These are phyloP conservation scores for Salisapilia sapeloensis DNA, from an alignment of 352 stramenopile species.

Conservation along the genomic window DNA sequence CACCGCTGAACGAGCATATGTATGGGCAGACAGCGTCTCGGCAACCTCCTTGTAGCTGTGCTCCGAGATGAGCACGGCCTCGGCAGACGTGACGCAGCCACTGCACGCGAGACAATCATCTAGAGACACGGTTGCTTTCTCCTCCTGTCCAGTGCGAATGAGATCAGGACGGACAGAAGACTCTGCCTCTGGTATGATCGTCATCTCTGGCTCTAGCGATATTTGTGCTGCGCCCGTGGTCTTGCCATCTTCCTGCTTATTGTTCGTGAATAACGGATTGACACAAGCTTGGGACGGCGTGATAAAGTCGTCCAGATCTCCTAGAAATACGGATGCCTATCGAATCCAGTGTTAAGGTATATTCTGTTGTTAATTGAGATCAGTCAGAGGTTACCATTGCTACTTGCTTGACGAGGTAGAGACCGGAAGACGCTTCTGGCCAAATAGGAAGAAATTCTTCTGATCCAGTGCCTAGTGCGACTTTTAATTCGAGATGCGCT, in stretches of 20 bases:
- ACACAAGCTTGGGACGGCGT: constrained; percentile 86
- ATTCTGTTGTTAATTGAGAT: no score
- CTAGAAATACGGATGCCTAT: constrained; percentile 84
- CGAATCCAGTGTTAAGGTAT: no score
- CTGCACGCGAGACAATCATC: constrained; percentile 95
- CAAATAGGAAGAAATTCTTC: no score
- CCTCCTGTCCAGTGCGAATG: constrained; percentile 49
- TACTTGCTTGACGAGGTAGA: no score
- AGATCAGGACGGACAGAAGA: constrained; percentile 40
- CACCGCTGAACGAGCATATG: constrained; percentile 53
- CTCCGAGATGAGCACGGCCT: constrained; percentile 96
- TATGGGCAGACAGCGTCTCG: constrained; percentile 21
- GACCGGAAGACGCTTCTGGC: no score
- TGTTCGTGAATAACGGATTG: constrained; percentile 83
- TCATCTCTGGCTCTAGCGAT: constrained; percentile 59
- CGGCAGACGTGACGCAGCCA: constrained; percentile 94
- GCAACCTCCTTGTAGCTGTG: constrained; percentile 87
- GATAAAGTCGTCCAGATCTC: constrained; percentile 91
- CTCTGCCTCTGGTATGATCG: no score
- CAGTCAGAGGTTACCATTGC: no score
- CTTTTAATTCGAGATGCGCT: no score
- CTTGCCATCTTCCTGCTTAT: constrained; percentile 5
- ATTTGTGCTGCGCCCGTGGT: constrained; percentile 35
- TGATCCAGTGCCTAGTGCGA: no score
- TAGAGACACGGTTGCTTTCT: constrained; percentile 88